Evolutionary conservation across 768 basidiomycete genomes (phyloP).

Genomic region (Lenzites betulinus): DNA sequence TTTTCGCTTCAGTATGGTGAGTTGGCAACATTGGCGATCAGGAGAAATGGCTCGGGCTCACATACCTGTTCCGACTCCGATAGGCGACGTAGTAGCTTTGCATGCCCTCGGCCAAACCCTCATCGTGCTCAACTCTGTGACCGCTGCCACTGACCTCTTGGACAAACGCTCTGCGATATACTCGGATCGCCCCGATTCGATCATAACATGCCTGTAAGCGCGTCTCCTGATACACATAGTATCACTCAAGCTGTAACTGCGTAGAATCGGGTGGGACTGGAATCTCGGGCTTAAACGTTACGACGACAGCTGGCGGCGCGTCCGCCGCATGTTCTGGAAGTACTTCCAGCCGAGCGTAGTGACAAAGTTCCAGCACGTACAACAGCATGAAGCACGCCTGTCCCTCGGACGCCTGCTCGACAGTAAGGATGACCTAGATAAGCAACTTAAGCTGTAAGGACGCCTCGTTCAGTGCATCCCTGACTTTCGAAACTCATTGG

Average conservation of each 20-base stretch:
- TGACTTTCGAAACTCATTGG: too few relatives aligned
- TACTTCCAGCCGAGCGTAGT: conserved; percentile 1
- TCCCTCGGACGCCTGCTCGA: neutral
- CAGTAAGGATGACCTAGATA: neutral
- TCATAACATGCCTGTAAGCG: neutral
- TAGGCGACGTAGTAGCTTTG: conserved; percentile 23
- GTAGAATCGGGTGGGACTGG: conserved; percentile 7
- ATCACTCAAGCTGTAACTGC: too few relatives aligned
- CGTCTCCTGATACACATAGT: neutral
- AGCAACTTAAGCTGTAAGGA: conserved; percentile 7
- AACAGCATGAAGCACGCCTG: neutral
- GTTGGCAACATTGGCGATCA: neutral
- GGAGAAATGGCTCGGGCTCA: neutral
- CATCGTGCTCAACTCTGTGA: conserved; percentile 22
- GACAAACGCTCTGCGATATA: conserved; percentile 29
- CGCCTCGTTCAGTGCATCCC: too few relatives aligned
- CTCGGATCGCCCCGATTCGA: conserved; percentile 17
- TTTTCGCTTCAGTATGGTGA: neutral
- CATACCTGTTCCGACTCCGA: neutral
- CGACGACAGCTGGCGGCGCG: conserved; percentile 2
- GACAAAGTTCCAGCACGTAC: neutral
- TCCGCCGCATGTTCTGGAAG: conserved; percentile 5
- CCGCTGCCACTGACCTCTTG: conserved; percentile 26
- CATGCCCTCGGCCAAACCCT: conserved; percentile 17
- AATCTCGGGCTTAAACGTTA: conserved; percentile 4